Percentiles rank a stretch among this genome's conserved stretches.
phyloP scores from a whole-genome alignment of 2,329 filamentous ascomycete genomes.

The Trichoderma koningii region DNA sequence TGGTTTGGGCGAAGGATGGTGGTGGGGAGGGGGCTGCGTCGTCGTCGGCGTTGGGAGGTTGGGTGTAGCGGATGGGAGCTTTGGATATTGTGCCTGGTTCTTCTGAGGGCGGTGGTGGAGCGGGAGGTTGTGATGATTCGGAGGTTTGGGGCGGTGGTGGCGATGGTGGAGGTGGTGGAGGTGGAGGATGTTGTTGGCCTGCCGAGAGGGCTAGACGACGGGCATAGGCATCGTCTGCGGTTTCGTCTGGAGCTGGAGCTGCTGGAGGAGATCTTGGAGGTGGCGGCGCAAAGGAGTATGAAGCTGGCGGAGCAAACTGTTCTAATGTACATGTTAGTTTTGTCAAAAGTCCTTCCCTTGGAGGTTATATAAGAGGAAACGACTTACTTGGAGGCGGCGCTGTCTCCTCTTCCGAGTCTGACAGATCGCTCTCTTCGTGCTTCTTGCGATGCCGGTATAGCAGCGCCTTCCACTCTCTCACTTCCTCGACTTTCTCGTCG shows the following conservation, averaged over 20 bases:
- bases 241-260: conserved; percentile 57
- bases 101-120: conserved; percentile 32
- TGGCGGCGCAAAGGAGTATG: conserved; percentile 60
- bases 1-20: conserved; percentile 51
- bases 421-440: conserved; percentile 46
- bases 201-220: conserved; percentile 62
- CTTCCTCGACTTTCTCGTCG: conserved; percentile 78
- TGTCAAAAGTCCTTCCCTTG: background rate
- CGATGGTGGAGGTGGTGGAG: conserved; percentile 40
- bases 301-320: conserved; percentile 61
- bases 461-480: conserved; percentile 81
- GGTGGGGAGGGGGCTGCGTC: conserved; percentile 48
- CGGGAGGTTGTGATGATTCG: conserved; percentile 38
- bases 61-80: conserved; percentile 72
- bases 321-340: conserved; percentile 40
- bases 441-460: conserved; percentile 68
- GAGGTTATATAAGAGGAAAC: background rate
- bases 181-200: conserved; percentile 38
- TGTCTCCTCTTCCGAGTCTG: conserved; percentile 46
- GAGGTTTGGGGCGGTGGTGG: conserved; percentile 40
- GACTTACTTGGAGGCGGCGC: conserved; percentile 40
- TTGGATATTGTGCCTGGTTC: conserved; percentile 66
- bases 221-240: conserved; percentile 70
- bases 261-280: conserved; percentile 54
- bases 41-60: conserved; percentile 38